Base-by-base conservation (phyloP, 345 rosid genomes). In the Salix dunnii region DNA sequence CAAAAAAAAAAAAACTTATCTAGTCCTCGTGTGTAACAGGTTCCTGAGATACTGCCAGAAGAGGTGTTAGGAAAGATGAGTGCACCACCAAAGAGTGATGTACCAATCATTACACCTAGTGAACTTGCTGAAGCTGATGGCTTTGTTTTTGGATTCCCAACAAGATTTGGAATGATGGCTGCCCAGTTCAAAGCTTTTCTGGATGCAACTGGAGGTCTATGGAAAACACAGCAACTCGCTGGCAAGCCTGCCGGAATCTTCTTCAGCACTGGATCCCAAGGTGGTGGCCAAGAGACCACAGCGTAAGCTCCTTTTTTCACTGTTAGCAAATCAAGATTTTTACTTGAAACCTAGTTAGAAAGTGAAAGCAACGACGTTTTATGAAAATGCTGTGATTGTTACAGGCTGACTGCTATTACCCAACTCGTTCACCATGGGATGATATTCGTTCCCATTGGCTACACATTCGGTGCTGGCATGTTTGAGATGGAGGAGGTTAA, bases 251-350 rank as follows among this genome's bases (percentile, higher is more conserved):
- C 98, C 55, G 98, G 98, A 67, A 83, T 94, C 84, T 94, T 94
- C 88, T 92, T 84, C 77, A 91, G 98, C 89, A 94, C 98, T n/a
- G 98, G 98, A 62, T 94, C 98, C 74, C 97, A 94, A 85, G 98
- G 98, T 42, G 98, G 98, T 63, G 98, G 98, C 66, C 98, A 94
- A 74, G 98, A 94, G 85, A 94, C 98, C 40, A 94, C 98, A 12
- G 89, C 98, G 97, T 94, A 81, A 86, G 93, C 74, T 69, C 65
- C 67, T n/a, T 60, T 21, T 33, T 43, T n/a, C 28, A 30, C n/a
- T 17, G 0, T 66, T 30, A 9, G 20, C 67, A 27, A 68, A 17
- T 21, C 18, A 18, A 27, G 14, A 25, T 48, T 4, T 16, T 27
- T 69, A 65, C n/a, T 38, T 3, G 9, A 23, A 30, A 42, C 46